Conservation (phyloP, 768 basidiomycete species). For the Suillus fuscotomentosus region DNA sequence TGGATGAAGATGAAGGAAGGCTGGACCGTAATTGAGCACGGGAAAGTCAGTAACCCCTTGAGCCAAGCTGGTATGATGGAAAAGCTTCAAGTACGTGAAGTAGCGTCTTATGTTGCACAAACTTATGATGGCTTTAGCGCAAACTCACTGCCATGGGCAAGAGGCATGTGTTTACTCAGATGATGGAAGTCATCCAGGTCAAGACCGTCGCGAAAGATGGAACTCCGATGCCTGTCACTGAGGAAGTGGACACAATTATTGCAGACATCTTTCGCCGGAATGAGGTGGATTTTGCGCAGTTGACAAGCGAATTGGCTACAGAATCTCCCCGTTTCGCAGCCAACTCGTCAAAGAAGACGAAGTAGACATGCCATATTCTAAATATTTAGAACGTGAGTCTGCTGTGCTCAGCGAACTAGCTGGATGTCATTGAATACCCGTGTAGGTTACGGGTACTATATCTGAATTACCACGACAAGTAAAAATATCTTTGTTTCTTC, state of each 20-base stretch:
- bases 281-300: constrained; percentile 28
- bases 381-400: not conserved
- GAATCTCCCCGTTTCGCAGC: constrained; percentile 21
- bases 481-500: not conserved
- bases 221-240: constrained; percentile 21
- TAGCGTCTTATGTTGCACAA: not conserved
- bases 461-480: not conserved
- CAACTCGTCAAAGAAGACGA: constrained; percentile 24
- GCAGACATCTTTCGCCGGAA: constrained; percentile 32
- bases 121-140: constrained; percentile 15
- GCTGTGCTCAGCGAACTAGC: not conserved
- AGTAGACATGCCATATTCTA: not conserved
- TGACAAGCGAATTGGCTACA: constrained; percentile 22
- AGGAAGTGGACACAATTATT: constrained; percentile 30
- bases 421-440: not conserved
- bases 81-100: constrained; percentile 23
- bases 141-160: constrained; percentile 30
- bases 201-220: constrained; percentile 28
- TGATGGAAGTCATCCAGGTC: constrained; percentile 32
- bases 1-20: constrained; percentile 31
- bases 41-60: constrained; percentile 18
- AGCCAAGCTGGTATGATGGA: constrained; percentile 28
- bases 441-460: not conserved
- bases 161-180: constrained; percentile 26
- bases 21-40: constrained; percentile 30